These are phyloP conservation scores for Lotus japonicus DNA, from an alignment of 306 rosid genomes.

Conservation along the genomic window DNA sequence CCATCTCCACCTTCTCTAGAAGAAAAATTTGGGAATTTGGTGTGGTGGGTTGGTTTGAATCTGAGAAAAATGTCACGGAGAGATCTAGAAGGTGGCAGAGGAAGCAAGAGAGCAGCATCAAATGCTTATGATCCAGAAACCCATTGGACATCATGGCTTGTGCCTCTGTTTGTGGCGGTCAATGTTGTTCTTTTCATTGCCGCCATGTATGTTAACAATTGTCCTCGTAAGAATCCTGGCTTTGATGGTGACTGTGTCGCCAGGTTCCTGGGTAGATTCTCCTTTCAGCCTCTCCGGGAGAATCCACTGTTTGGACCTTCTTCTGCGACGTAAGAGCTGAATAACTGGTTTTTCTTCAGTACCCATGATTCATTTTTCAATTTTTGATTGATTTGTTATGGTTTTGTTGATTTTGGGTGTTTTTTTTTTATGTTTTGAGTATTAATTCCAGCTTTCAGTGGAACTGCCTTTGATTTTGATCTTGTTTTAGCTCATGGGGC, in stretches of 20 bases:
- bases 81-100: slow-evolving; percentile 60
- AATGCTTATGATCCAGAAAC: slow-evolving; percentile 38
- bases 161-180: slow-evolving; percentile 61
- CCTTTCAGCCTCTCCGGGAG: slow-evolving; percentile 65
- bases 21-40: not conserved
- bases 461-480: not conserved
- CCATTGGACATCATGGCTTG: slow-evolving; percentile 80
- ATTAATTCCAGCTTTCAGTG: not conserved
- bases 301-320: slow-evolving; percentile 89
- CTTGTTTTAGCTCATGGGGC: not conserved
- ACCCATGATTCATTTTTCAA: not conserved
- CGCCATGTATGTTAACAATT: slow-evolving; percentile 65
- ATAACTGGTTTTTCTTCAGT: not conserved
- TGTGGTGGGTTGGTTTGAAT: not conserved
- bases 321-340: slow-evolving; percentile 51
- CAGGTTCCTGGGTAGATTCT: slow-evolving; percentile 51
- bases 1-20: not conserved
- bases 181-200: slow-evolving; percentile 52
- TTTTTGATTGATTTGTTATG: no score
- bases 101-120: slow-evolving; percentile 32
- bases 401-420: not conserved
- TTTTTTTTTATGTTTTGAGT: not conserved
- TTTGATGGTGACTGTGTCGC: slow-evolving; percentile 50
- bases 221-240: slow-evolving; percentile 42
- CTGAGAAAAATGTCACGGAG: slow-evolving; percentile 31